A percentile compares a stretch with the other conserved stretches of the same genome.
These are phyloP conservation scores for Sonneratia alba DNA, from an alignment of 345 rosid genomes.

Conservation along the genomic window DNA sequence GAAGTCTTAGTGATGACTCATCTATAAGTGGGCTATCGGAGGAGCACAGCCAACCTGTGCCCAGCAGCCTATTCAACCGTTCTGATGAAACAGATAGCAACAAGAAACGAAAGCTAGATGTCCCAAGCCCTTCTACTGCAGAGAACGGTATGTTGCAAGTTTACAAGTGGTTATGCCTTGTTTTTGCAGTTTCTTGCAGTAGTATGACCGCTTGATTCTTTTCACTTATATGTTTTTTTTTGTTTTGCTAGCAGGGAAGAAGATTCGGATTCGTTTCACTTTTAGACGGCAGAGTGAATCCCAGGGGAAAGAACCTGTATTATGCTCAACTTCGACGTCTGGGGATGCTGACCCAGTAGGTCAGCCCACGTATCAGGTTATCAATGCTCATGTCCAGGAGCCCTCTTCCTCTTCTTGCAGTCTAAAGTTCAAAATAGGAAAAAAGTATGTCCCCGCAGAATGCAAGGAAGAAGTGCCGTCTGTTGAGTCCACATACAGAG, in stretches of 20 bases:
- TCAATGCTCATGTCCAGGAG: not conserved
- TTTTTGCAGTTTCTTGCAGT: not conserved
- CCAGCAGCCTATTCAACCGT: slow-evolving; percentile 17
- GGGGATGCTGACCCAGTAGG: not conserved
- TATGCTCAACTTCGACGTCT: not conserved
- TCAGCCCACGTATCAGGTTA: not conserved
- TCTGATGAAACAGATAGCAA: slow-evolving; percentile 41
- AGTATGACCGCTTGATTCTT: not conserved
- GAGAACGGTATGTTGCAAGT: slow-evolving; percentile 23
- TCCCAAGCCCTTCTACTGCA: not conserved
- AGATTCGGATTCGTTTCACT: not conserved
- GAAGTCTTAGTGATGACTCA: slow-evolving; percentile 18
- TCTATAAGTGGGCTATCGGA: slow-evolving; percentile 50
- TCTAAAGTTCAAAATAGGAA: not conserved
- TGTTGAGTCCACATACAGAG: slow-evolving; percentile 14
- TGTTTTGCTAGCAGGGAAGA: not conserved
- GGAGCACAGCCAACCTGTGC: slow-evolving; percentile 45
- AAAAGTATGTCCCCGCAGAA: too few relatives aligned
- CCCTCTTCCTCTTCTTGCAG: not conserved
- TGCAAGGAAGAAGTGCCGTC: slow-evolving; percentile 3
- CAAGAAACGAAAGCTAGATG: slow-evolving; percentile 28
- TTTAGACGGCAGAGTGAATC: not conserved
- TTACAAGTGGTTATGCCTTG: not conserved
- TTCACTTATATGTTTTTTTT: not conserved
- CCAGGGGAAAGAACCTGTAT: not conserved